phyloP scores from a whole-genome alignment of 2,329 filamentous ascomycete genomes.

The Talaromyces sp. region DNA sequence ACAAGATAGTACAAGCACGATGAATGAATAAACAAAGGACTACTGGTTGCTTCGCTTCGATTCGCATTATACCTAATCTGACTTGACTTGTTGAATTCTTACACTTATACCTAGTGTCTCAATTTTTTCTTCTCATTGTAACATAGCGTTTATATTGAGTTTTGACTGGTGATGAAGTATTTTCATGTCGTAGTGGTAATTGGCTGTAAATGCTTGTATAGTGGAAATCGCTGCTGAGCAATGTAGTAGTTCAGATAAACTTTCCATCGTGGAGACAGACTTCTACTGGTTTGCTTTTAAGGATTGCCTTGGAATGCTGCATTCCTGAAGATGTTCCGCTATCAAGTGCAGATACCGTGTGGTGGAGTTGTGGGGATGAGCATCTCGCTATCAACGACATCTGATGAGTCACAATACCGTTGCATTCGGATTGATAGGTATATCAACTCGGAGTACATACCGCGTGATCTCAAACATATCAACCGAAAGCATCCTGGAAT shows the following conservation, averaged over 20 bases:
- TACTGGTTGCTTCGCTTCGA: background rate
- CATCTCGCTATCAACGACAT: background rate
- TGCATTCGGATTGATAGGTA: background rate
- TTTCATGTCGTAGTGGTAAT: too few relatives aligned
- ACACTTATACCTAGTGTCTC: conserved; percentile 5
- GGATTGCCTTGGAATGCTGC: background rate
- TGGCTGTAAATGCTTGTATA: too few relatives aligned
- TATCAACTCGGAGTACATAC: background rate
- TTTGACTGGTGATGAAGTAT: background rate
- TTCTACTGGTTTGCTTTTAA: background rate
- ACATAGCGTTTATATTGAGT: background rate
- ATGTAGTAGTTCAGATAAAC: background rate
- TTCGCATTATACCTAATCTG: conserved; percentile 6
- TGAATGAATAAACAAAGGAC: conserved; percentile 3
- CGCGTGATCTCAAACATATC: background rate
- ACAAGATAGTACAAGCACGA: conserved; percentile 8
- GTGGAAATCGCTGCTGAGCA: too few relatives aligned
- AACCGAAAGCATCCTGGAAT: background rate
- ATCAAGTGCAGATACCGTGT: background rate
- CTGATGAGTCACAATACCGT: background rate
- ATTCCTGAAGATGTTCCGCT: background rate
- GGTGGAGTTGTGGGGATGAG: background rate
- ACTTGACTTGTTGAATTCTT: conserved; percentile 4
- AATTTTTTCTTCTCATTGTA: background rate
- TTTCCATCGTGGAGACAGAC: background rate